Evolutionary conservation across 495 filamentous ascomycete species (phyloP).

Genomic region (Ramalina peruviana): DNA sequence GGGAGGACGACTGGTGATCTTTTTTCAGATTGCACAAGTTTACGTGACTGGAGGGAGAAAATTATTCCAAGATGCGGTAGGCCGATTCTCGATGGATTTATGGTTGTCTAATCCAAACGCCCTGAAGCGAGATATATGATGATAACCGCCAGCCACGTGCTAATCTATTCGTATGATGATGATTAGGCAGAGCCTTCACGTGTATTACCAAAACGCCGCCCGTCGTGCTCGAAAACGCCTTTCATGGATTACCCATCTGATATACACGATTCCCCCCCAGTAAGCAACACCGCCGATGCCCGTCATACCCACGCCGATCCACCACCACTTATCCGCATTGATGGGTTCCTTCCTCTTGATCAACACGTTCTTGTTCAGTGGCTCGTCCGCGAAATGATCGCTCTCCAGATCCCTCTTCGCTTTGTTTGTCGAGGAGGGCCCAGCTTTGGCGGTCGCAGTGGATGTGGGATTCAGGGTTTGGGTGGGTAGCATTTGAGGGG

Average conservation of each 20-base stretch:
- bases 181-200: no score
- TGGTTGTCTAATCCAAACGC: no score
- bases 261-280: background rate
- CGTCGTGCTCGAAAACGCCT: background rate
- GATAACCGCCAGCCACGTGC: no score
- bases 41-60: no score
- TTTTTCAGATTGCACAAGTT: no score
- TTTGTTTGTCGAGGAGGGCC: conserved; percentile 20
- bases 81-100: background rate
- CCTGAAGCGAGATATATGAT: no score
- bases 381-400: conserved; percentile 17
- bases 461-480: conserved; percentile 46
- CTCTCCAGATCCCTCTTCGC: conserved; percentile 21
- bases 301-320: conserved; percentile 56
- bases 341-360: conserved; percentile 32
- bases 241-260: background rate
- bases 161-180: no score
- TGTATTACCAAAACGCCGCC: no score
- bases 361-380: conserved; percentile 30
- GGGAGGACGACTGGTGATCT: no score
- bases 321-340: conserved; percentile 49
- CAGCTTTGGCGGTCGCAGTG: conserved; percentile 21
- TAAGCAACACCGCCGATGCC: conserved; percentile 44
- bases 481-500: conserved; percentile 66
- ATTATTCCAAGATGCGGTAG: background rate